Conservation (phyloP, 805 yeast genomes). For the Schwanniomyces polymorphus region DNA sequence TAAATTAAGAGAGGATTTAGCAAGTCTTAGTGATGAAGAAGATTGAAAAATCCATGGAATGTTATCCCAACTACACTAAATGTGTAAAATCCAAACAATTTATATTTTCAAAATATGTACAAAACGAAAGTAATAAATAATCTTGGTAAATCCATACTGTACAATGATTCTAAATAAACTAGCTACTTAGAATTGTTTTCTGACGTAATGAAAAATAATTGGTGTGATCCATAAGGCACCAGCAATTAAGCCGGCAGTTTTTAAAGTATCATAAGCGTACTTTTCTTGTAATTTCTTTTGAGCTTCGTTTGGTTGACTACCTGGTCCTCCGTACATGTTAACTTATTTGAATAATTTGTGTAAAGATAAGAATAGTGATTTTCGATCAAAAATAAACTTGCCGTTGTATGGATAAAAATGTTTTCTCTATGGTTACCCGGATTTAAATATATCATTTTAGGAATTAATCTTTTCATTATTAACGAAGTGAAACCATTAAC, state of each 20-base stretch:
- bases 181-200: constrained; percentile 40
- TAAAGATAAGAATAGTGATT: neutral
- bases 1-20: constrained; percentile 35
- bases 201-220: constrained; percentile 53
- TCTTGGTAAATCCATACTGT: neutral
- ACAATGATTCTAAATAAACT: neutral
- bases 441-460: neutral
- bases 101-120: constrained; percentile 1
- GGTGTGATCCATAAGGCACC: constrained; percentile 64
- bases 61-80: neutral
- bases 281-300: constrained; percentile 67
- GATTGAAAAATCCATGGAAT: neutral
- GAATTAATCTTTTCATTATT: too few relatives aligned
- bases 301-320: constrained; percentile 54
- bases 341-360: neutral
- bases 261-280: constrained; percentile 58
- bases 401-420: neutral
- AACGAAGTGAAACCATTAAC: too few relatives aligned
- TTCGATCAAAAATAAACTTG: neutral
- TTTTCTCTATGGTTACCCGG: constrained; percentile 2
- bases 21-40: constrained; percentile 16
- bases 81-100: neutral
- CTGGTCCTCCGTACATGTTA: constrained; percentile 51
- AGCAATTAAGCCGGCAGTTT: constrained; percentile 61
- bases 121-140: constrained; percentile 1